Evolutionary conservation across 1,139 yeast genomes (phyloP).

Genomic region (Hansenula sp.): DNA sequence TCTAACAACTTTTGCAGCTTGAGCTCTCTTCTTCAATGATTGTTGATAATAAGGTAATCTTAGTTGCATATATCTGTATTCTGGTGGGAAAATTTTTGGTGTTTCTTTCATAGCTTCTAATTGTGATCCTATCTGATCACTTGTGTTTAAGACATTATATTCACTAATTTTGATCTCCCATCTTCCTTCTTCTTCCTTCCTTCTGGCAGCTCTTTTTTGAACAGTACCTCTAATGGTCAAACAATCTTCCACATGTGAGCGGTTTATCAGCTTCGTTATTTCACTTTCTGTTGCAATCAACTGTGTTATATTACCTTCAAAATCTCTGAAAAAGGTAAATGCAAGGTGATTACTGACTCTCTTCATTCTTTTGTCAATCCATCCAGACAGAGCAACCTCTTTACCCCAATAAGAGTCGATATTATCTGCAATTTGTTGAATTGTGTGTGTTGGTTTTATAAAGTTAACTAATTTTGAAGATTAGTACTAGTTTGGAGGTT

Average conservation of each 20-base stretch:
- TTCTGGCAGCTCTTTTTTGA: constrained; percentile 22
- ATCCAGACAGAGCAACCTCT: constrained; percentile 45
- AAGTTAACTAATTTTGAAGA: constrained; percentile 20
- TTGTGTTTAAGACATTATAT: constrained; percentile 57
- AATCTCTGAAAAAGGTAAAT: constrained; percentile 75
- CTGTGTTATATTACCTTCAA: constrained; percentile 64
- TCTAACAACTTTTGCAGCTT: constrained; percentile 54
- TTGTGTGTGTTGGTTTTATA: constrained; percentile 28
- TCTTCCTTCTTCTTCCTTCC: constrained; percentile 14
- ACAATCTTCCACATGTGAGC: constrained; percentile 70
- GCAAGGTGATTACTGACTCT: constrained; percentile 50
- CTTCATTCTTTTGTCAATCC: constrained; percentile 73
- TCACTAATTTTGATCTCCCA: constrained; percentile 57
- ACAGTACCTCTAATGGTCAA: constrained; percentile 61
- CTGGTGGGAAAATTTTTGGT: constrained; percentile 63
- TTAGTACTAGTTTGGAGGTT: neutral
- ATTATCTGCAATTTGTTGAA: constrained; percentile 17
- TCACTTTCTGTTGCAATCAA: constrained; percentile 45
- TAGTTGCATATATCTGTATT: constrained; percentile 75
- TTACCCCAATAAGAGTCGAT: constrained; percentile 8
- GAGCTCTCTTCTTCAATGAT: constrained; percentile 57
- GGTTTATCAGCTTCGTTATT: constrained; percentile 39
- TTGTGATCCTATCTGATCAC: constrained; percentile 68
- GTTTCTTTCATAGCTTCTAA: constrained; percentile 53
- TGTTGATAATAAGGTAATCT: constrained; percentile 59